Percentiles rank a stretch among this genome's conserved stretches.
phyloP scores from a whole-genome alignment of 345 rosid species.

The Tarenaya hassleriana region DNA sequence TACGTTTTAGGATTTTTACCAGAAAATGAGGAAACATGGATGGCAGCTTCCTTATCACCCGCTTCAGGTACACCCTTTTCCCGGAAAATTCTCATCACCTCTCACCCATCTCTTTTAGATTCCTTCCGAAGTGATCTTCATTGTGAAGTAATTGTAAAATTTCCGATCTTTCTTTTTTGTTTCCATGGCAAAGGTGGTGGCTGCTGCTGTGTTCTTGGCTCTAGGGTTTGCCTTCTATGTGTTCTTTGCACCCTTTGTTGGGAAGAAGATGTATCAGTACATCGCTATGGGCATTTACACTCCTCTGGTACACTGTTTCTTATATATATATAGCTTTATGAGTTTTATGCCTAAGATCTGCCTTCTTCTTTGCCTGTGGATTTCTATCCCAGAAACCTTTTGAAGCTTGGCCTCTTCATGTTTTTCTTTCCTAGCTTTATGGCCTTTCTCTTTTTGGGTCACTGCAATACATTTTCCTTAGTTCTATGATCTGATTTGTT shows the following conservation, averaged over 20 bases:
- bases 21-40: conserved; percentile 91
- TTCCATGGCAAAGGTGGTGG: conserved; percentile 92
- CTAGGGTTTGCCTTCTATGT: conserved; percentile 97
- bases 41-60: conserved; percentile 99
- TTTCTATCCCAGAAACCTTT: not conserved
- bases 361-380: too few relatives aligned
- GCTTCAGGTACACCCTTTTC: conserved; percentile 59
- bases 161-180: conserved; percentile 21
- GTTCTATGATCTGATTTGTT: too few relatives aligned
- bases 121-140: not conserved
- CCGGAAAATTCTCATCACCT: too few relatives aligned
- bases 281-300: conserved; percentile 86
- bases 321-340: too few relatives aligned
- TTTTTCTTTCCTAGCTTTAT: too few relatives aligned
- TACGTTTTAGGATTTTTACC: conserved; percentile 35
- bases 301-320: conserved; percentile 77
- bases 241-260: conserved; percentile 98
- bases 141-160: conserved; percentile 9
- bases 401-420: too few relatives aligned
- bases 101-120: not conserved
- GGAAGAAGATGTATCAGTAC: conserved; percentile 69
- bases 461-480: too few relatives aligned
- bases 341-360: conserved; percentile 38
- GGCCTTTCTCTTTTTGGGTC: too few relatives aligned
- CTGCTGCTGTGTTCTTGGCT: conserved; percentile 96